A percentile compares a stretch with the other conserved stretches of the same genome.
Evolutionary conservation across 176 grass and related monocot species (phyloP).

Genomic region (Bothriochloa decipiens): DNA sequence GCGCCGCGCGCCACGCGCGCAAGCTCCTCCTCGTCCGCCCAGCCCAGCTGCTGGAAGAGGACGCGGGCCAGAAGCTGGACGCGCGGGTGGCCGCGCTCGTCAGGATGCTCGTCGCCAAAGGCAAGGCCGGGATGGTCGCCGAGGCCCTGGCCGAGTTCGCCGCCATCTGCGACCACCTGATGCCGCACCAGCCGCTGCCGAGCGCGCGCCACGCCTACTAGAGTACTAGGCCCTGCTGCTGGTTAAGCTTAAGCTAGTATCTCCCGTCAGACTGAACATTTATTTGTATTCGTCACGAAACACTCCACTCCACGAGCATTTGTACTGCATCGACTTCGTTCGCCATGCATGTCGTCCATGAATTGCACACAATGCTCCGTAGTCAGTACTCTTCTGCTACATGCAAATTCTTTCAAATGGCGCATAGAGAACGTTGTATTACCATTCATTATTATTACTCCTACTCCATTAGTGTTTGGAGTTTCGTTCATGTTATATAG

Average conservation of each 20-base stretch:
- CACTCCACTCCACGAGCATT: background rate
- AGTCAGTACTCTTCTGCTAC: no score
- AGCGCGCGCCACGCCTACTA: background rate
- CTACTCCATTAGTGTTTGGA: no score
- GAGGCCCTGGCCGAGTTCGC: slow-evolving; percentile 49
- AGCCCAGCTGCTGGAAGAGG: background rate
- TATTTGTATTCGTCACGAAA: background rate
- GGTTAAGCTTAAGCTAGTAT: background rate
- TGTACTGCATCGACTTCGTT: no score
- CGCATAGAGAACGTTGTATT: no score
- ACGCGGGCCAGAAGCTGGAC: background rate
- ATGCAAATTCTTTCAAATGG: no score
- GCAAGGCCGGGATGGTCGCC: slow-evolving; percentile 39
- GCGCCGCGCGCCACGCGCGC: slow-evolving; percentile 40
- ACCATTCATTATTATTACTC: no score
- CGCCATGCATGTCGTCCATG: no score
- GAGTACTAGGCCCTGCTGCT: background rate
- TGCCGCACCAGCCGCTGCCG: background rate
- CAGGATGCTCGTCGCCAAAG: slow-evolving; percentile 51
- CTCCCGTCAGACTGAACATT: no score
- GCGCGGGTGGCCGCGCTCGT: slow-evolving; percentile 45
- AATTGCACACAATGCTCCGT: no score
- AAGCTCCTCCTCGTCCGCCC: background rate
- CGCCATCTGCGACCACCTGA: slow-evolving; percentile 47
- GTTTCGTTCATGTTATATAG: no score